A percentile compares a stretch with the other conserved stretches of the same genome.
These are phyloP conservation scores for Nicotiana sylvestris DNA, from an alignment of 257 asterid genomes.

Conservation along the genomic window DNA sequence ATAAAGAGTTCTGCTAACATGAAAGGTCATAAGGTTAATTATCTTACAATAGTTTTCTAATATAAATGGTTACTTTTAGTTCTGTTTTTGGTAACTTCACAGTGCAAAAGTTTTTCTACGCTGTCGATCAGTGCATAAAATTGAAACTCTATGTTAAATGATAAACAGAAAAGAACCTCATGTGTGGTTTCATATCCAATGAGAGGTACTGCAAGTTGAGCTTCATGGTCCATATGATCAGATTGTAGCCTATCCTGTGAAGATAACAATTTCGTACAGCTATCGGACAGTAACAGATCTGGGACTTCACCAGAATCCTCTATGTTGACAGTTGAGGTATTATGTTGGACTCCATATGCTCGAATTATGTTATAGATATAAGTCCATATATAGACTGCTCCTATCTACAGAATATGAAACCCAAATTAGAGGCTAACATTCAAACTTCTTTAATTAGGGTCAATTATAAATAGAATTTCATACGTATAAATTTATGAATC, in stretches of 20 bases:
- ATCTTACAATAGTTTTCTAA: background rate
- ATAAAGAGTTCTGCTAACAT: background rate
- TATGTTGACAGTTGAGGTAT: background rate
- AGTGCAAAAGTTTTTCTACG: no score
- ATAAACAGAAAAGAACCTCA: background rate
- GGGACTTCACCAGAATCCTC: background rate
- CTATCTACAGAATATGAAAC: slow-evolving; percentile 15
- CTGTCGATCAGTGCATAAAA: no score
- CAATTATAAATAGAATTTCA: no score
- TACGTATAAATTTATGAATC: background rate
- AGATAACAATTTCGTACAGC: slow-evolving; percentile 9
- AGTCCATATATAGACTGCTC: slow-evolving; percentile 31
- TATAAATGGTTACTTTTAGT: background rate
- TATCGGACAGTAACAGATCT: background rate
- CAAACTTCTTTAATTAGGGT: background rate
- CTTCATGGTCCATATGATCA: background rate
- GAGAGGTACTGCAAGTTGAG: background rate
- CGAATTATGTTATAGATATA: slow-evolving; percentile 29
- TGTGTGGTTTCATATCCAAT: background rate
- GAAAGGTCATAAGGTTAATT: background rate
- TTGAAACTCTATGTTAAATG: no score
- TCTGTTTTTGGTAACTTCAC: no score
- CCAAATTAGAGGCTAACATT: background rate
- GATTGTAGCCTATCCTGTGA: background rate
- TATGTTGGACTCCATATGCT: slow-evolving; percentile 3